Evolutionary conservation across 352 stramenopile species (phyloP).

Genomic region (Globisporangium carolinianum): DNA sequence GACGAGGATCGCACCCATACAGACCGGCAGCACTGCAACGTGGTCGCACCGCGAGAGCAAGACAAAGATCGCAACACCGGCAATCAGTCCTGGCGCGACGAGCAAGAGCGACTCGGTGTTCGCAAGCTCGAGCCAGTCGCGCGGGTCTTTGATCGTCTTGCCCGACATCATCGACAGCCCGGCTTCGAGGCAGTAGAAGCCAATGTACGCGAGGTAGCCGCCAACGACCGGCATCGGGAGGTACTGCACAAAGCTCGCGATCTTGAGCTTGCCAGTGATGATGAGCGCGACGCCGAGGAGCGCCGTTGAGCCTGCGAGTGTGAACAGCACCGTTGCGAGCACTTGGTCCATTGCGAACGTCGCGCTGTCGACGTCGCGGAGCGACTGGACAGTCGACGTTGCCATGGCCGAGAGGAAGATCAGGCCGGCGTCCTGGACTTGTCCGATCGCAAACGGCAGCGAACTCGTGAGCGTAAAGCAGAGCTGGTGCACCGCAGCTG

Average conservation of each 20-base stretch:
- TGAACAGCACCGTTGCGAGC: conserved; percentile 93
- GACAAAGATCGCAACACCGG: conserved; percentile 80
- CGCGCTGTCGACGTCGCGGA: conserved; percentile 58
- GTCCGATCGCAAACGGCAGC: conserved; percentile 96
- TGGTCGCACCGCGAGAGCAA: conserved; percentile 77
- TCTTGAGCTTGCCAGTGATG: conserved; percentile 90
- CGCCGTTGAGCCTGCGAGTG: conserved; percentile 89
- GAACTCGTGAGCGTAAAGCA: conserved; percentile 87
- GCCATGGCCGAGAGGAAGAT: conserved; percentile 98
- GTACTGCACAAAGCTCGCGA: conserved; percentile 96
- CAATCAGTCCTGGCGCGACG: conserved; percentile 78
- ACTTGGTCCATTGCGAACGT: conserved; percentile 69
- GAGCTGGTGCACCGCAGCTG: conserved; percentile 69
- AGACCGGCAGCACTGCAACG: conserved; percentile 75
- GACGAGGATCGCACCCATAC: conserved; percentile 86
- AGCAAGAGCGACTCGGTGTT: conserved; percentile 74
- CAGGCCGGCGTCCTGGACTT: conserved; percentile 98
- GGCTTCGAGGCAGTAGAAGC: conserved; percentile 85
- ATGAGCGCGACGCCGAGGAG: conserved; percentile 91
- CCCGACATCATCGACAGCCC: conserved; percentile 86
- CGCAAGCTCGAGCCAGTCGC: conserved; percentile 80
- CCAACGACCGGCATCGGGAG: conserved; percentile 96
- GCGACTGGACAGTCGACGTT: conserved; percentile 74
- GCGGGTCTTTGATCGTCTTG: conserved; percentile 84
- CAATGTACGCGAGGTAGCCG: conserved; percentile 98